Evolutionary conservation across 2,329 filamentous ascomycete species (phyloP), one percentile per base, ranked within the genome.

Genomic region (Periconia digitata): DNA sequence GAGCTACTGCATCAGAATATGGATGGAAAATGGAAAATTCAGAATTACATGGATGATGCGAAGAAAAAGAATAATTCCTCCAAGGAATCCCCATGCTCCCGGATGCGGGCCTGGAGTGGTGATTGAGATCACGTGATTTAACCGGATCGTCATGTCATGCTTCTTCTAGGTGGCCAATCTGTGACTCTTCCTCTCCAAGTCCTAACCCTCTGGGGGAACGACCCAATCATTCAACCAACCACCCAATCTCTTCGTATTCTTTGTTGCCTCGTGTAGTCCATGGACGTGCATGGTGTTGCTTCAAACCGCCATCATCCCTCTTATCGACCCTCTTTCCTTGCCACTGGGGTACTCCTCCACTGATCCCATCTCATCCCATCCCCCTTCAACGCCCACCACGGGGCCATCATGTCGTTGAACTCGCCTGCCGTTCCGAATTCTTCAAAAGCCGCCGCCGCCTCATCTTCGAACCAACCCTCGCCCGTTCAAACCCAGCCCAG

Each of bases 351-450:
- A 45, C 46, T 46, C 34, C 37, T 46, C 40, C 5, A 13, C 27
- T 15, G 3, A 13, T 44, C 44, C 45, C 38, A 47, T 34, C 29
- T 20, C 51, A 44, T 47, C 58, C 43, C 54, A 56, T 54, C 62
- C 60, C 58, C 55, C 52, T 36, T 51, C 51, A 54, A 50, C 50
- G 45, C 56, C 56, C 59, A 59, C 54, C 54, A 60, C 56, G 62
- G 60, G 53, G 51, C 52, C 60, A 61, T 50, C 52, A 77, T 76
- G 75, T 74, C 72, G 54, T 74, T 72, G 53, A 76, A 75, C 62
- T 72, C 69, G 49, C 67, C 74, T 42, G 57, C 70, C 42, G 62
- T 69, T 47, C 62, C 70, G 32, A 65, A 69, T 42, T 69, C 72
- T 37, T 72, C 71, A 55, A 78, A 77, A 64, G 63, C 72, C 40